Base-by-base conservation (phyloP, 176 grass and related monocot genomes). In the Metroxylon sagu region DNA sequence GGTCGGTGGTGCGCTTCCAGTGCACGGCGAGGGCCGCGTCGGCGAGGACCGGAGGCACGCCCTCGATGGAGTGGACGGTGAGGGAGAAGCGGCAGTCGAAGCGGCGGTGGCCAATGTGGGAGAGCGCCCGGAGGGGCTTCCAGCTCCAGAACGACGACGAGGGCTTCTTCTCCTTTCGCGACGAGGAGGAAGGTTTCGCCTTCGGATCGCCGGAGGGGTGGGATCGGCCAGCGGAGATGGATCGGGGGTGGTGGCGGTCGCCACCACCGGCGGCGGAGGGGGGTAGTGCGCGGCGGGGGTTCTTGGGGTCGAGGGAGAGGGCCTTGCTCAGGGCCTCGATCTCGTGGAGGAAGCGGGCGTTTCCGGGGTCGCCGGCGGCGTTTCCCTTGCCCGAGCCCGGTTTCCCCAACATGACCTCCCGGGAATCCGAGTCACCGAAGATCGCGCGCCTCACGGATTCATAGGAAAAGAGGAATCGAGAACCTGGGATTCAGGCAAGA, bases 321-420 rank as follows among this genome's bases (percentile, higher is more conserved):
- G 87, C 93, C 81, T 85, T 92, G 81, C 89, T 72, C 53, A 88
- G 87, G 69, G 84, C 74, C 31, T 88, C 87, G 70, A 92, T 89
- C 76, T 98, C 87, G 51, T 81, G 84, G 26, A 85, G 84, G 71
- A 91, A 86, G 5, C 76, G 74, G 50, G 65, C 82, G 76, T 89
- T 82, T 0, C 78, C 87, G 1, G 75, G 31, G 49, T 84, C 43
- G 71, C 18, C 74, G 72, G 15, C 62, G 18, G 69, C 25, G 72
- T 75, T 78, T 61, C 77, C 79, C 80, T 83, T 89, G 30, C 14
- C 28, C 16, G 35, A 14, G 35, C 2, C 35, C 0, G 8, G 35
- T 43, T 39, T 43, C 8, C 35, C 10, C 35, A 12, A 43, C 35
- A 43, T 43, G 35, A 43, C 35, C 35, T 43, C 35, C 35, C 35